Evolutionary conservation across 2,329 filamentous ascomycete species (phyloP), one percentile per base, ranked within the genome.

Genomic region (Sporothrix dimorphospora): DNA sequence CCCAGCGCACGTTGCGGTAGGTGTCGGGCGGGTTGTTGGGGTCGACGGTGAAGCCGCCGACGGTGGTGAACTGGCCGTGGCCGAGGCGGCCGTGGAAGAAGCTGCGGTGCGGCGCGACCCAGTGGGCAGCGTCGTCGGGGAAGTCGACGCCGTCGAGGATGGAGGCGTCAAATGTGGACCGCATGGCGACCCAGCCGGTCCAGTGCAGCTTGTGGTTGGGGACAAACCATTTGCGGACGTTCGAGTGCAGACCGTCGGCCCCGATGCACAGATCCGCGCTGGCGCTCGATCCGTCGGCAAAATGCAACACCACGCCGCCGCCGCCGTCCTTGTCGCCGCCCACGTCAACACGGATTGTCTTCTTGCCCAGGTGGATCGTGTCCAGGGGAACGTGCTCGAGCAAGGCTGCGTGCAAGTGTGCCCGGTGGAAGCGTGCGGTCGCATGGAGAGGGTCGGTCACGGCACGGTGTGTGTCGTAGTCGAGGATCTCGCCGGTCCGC

Each of bases 41-140:
- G 30, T 59, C 55, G 27, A 59, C 55, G 6, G 55, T 59, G 27
- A 38, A 59, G 3, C 55, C 55, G 30, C 55, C 55, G 16, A 59
- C 55, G 8, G 55, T 59, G 8, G 55, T 59, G 12, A 59, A 59
- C 55, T 59, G 55, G 4, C 55, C 55, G 14, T 59, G 55, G 19
- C 55, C 55, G 8, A 59, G 24, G 4, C 55, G 55, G 30, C 55
- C 55, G 24, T 59, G 55, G 12, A 59, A 59, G 24, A 59, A 59
- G 55, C 55, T 59, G 55, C 55, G 55, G 55, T 59, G 55, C 14
- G 55, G 55, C 30, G 55, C 55, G 6, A 59, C 55, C 55, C 55
- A 59, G 16, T 59, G 55, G 55, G 55, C 55, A 2, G 55, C 55
- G 24, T 59, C 55, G 55, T 59, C 27, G 27, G 55, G 55, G 16